Conservation (phyloP, 306 rosid genomes). For the Crotalaria pallida region DNA sequence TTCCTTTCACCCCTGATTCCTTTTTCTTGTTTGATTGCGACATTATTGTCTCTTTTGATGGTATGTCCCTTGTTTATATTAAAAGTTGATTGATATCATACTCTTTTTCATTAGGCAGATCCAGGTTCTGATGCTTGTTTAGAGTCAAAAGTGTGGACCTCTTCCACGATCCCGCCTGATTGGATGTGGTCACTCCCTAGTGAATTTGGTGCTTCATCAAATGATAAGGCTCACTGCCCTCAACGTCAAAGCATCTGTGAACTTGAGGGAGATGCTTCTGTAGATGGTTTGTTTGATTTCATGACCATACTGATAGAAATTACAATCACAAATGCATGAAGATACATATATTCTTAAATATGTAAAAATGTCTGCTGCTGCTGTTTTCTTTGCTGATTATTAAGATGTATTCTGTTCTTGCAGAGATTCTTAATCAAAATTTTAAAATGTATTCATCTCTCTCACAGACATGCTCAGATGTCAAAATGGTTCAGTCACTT, state of each 20-base stretch:
- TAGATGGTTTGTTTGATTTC: conserved; percentile 62
- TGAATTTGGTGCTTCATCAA: conserved; percentile 37
- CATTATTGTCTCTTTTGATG: background rate
- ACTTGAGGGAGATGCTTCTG: conserved; percentile 83
- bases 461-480: conserved; percentile 70
- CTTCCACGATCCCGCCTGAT: conserved; percentile 50
- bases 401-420: conserved; percentile 26
- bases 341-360: background rate
- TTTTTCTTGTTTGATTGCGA: background rate
- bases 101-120: conserved; percentile 58
- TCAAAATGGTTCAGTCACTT: conserved; percentile 93
- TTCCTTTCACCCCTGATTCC: conserved; percentile 16
- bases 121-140: conserved; percentile 29
- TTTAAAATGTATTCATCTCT: conserved; percentile 72
- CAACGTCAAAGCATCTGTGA: conserved; percentile 78
- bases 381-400: background rate
- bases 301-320: background rate
- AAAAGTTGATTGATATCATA: conserved; percentile 26
- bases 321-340: conserved; percentile 2
- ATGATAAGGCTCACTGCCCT: conserved; percentile 28
- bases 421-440: conserved; percentile 72
- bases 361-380: conserved; percentile 3
- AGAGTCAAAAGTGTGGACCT: conserved; percentile 54
- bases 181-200: conserved; percentile 59
- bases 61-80: conserved; percentile 14